Evolutionary conservation across 805 yeast species (phyloP), one percentile per base, ranked within the genome.

Genomic region (Clavispora vitiphila): DNA sequence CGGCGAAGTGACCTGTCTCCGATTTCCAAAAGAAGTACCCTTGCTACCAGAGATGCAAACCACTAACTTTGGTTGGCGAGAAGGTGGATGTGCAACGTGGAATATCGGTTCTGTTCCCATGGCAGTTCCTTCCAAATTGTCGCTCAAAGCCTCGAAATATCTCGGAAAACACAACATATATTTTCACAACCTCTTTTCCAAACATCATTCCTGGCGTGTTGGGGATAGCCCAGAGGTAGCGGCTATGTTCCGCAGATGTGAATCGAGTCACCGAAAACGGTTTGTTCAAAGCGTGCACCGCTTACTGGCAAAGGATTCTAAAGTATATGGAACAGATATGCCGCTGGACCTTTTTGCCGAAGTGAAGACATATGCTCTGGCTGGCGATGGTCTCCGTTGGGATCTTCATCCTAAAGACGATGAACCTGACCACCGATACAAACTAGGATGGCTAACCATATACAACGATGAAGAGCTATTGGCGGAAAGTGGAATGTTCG

Each of bases 361-460:
- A 26, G 45, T 55, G 8, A 57, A 57, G 29, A 56, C 57, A 19
- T 74, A 65, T 51, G 71, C 60, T 42, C 56, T 55, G 12, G 70
- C 80, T 1, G 77, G 78, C n/a, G 86, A 80, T 58, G 86, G 86
- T 2, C 61, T 79, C 5, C 59, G 65, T 25, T 64, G 60, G 38
- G 44, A 42, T 14, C 44, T 37, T 8, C 67, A 68, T 40, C 80
- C 84, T 0, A 64, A 64, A 11, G 86, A 81, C 56, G 86, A 81
- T 56, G 65, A 74, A 4, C 85, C 86, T 0, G 77, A 75, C 54
- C 78, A 76, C 37, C 43, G 32, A 10, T 70, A 64, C 41, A 81
- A 79, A 51, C 48, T 80, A 25, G 86, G 86, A 0, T 81, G 86
- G 86, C 57, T 81, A 2, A 80, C 86, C 0, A 62, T 81, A 1